A percentile compares a stretch with the other conserved stretches of the same genome.
phyloP scores from a whole-genome alignment of 257 asterid species.

The Gynochthodes officinalis region DNA sequence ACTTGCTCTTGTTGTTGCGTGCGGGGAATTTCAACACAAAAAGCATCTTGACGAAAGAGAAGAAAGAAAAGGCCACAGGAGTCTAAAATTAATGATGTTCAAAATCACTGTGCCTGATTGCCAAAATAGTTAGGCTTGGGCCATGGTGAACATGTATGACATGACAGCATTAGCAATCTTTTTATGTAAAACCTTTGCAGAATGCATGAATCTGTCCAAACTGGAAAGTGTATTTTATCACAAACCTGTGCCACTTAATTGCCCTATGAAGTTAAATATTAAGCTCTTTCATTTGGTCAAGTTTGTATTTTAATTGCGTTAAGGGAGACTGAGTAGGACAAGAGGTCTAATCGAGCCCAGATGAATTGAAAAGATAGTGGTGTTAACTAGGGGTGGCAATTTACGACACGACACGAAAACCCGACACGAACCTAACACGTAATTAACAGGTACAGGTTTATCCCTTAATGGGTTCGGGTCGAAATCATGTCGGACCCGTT shows the following conservation, averaged over 20 bases:
- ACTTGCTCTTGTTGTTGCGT: not conserved
- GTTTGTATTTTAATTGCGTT: no score
- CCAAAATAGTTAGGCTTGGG: not conserved
- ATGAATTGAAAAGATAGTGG: no score
- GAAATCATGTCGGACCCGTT: no score
- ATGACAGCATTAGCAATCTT: not conserved
- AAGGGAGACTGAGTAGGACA: no score
- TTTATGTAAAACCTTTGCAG: not conserved
- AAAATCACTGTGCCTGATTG: not conserved
- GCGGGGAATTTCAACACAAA: not conserved
- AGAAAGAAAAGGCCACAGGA: not conserved
- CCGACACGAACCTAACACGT: no score
- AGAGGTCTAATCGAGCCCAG: no score
- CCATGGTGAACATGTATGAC: constrained; percentile 1
- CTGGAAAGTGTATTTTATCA: not conserved
- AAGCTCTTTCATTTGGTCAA: no score
- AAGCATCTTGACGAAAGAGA: not conserved
- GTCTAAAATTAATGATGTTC: not conserved
- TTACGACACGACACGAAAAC: no score
- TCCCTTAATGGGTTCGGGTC: no score
- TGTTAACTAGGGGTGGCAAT: no score
- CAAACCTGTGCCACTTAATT: not conserved
- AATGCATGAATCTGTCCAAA: not conserved
- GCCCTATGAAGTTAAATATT: no score
- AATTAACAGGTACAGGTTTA: no score